A percentile compares a stretch with the other conserved stretches of the same genome.
These are phyloP conservation scores for Escallonia rubra DNA, from an alignment of 129 eudicot genomes.

Conservation along the genomic window DNA sequence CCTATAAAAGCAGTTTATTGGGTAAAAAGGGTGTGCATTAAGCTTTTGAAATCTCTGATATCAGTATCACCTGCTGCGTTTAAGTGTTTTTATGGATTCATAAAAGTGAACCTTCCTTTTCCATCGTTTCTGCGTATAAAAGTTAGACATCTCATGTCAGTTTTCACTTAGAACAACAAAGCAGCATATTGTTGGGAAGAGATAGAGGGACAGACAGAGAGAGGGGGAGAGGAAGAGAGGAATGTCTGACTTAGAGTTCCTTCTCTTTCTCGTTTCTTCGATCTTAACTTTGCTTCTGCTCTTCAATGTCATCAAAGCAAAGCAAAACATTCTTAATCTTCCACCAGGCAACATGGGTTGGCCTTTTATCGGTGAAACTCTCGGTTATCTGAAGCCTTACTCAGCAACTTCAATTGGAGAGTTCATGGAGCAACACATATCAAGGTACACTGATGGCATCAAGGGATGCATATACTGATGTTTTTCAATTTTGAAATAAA, in stretches of 20 bases:
- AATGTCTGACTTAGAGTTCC: slow-evolving; percentile 62
- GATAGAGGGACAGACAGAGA: slow-evolving; percentile 14
- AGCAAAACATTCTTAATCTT: slow-evolving; percentile 37
- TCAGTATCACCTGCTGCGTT: background rate
- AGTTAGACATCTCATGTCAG: background rate
- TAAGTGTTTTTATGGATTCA: background rate
- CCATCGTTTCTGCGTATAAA: background rate
- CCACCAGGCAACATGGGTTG: slow-evolving; percentile 95
- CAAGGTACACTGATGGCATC: slow-evolving; percentile 30
- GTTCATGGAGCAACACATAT: slow-evolving; percentile 90
- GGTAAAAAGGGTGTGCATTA: too few relatives aligned
- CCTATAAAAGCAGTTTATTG: too few relatives aligned
- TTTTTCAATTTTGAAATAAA: background rate
- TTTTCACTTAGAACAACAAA: background rate
- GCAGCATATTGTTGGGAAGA: background rate
- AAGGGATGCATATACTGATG: too few relatives aligned
- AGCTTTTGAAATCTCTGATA: too few relatives aligned
- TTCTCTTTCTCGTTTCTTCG: slow-evolving; percentile 40
- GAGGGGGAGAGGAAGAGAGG: background rate
- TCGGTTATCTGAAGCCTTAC: slow-evolving; percentile 80
- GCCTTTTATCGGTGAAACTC: slow-evolving; percentile 95
- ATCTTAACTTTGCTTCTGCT: slow-evolving; percentile 28
- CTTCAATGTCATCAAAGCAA: slow-evolving; percentile 31
- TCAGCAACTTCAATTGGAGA: slow-evolving; percentile 76
- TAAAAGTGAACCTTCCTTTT: background rate